A percentile compares a stretch with the other conserved stretches of the same genome.
Conservation (phyloP, 495 filamentous ascomycete species). For the Cudoniella acicularis region DNA sequence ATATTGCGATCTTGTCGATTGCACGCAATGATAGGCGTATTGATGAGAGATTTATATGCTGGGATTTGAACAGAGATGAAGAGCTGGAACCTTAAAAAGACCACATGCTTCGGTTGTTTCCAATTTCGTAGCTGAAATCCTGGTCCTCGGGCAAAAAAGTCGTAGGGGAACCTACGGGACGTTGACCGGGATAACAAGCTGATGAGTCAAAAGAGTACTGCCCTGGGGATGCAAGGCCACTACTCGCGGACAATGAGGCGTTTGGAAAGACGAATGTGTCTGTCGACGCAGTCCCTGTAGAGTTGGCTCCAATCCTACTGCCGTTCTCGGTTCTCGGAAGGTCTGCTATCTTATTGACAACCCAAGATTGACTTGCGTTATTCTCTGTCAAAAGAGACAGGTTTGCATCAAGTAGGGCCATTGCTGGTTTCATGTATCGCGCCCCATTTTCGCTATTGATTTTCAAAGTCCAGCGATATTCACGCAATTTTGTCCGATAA, state of each 20-base stretch:
- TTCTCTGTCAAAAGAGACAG: slow-evolving; percentile 12
- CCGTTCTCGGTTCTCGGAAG: neutral
- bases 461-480: slow-evolving; percentile 91
- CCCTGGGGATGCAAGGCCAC: slow-evolving; percentile 10
- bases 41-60: too few species aligned
- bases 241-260: neutral
- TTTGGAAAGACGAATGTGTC: slow-evolving; percentile 10
- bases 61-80: too few species aligned
- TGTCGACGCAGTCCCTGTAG: neutral
- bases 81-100: too few species aligned
- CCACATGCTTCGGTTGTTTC: slow-evolving; percentile 5
- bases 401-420: slow-evolving; percentile 25
- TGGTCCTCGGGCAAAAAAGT: slow-evolving; percentile 10
- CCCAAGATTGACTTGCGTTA: neutral
- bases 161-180: slow-evolving; percentile 1
- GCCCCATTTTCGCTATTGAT: slow-evolving; percentile 77
- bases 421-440: slow-evolving; percentile 25
- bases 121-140: slow-evolving; percentile 15
- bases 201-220: slow-evolving; percentile 17
- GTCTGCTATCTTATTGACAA: neutral
- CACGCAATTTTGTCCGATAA: slow-evolving; percentile 77
- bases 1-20: too few species aligned
- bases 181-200: slow-evolving; percentile 6
- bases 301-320: neutral
- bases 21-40: too few species aligned